These are phyloP conservation scores for Pseudogymnoascus sp. DNA, from an alignment of 2,329 filamentous ascomycete species.

Conservation along the genomic window DNA sequence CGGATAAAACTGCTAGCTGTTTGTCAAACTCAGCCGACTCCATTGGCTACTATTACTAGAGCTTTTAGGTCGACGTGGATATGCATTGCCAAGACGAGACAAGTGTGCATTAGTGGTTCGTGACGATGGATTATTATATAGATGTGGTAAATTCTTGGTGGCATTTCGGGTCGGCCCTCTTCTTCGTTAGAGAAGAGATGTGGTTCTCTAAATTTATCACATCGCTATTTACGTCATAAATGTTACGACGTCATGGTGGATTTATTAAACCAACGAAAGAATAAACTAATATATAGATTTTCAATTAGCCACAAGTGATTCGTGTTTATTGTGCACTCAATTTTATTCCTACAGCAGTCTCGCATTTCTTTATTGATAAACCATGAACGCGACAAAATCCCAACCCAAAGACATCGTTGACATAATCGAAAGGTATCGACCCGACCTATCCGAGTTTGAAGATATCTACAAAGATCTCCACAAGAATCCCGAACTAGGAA, in stretches of 20 bases:
- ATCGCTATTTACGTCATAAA: slow-evolving; percentile 2
- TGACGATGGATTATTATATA: background rate
- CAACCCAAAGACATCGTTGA: background rate
- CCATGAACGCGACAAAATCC: background rate
- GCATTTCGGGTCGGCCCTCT: background rate
- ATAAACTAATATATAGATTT: background rate
- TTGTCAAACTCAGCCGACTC: background rate
- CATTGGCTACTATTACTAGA: slow-evolving; percentile 2
- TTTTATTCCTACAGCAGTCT: background rate
- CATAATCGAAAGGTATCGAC: background rate
- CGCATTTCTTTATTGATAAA: background rate
- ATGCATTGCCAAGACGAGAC: background rate
- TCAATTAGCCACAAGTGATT: background rate
- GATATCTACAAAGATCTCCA: background rate
- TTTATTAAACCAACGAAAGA: background rate
- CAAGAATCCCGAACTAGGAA: background rate
- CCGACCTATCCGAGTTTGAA: background rate
- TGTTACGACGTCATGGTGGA: background rate
- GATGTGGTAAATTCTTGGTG: background rate
- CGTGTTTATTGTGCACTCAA: background rate
- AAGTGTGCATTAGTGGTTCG: background rate
- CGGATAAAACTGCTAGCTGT: background rate
- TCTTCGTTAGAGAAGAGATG: background rate
- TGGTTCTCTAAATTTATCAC: background rate
- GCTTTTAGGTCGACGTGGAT: background rate